Evolutionary conservation across 768 basidiomycete species (phyloP).

Genomic region (Chalciporus chontae): DNA sequence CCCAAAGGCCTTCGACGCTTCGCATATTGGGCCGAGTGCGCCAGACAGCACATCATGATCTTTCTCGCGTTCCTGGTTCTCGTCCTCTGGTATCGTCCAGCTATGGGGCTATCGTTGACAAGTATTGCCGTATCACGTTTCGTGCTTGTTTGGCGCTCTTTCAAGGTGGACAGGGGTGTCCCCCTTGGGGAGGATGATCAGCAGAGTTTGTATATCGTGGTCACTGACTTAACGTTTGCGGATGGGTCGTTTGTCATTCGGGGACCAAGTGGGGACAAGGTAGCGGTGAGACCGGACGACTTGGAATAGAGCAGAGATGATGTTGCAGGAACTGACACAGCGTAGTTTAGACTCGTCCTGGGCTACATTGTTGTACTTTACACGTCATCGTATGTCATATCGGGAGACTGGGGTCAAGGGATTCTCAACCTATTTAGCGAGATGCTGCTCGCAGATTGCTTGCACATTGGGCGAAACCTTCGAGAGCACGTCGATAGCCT

Average conservation of each 20-base stretch:
- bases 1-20: conserved; percentile 34
- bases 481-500: no score
- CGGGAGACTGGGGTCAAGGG: not conserved
- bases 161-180: conserved; percentile 20
- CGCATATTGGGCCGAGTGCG: conserved; percentile 36
- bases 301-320: no score
- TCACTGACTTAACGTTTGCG: conserved; percentile 15
- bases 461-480: no score
- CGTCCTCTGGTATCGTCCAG: conserved; percentile 17
- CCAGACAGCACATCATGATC: conserved; percentile 31
- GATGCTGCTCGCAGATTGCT: no score
- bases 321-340: not conserved
- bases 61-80: conserved; percentile 25
- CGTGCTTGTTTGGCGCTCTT: conserved; percentile 27
- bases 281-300: no score
- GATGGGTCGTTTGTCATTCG: conserved; percentile 1
- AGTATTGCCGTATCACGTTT: conserved; percentile 18
- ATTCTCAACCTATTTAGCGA: no score
- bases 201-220: conserved; percentile 33
- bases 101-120: conserved; percentile 21
- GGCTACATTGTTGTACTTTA: not conserved
- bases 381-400: not conserved
- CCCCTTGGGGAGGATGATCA: conserved; percentile 32
- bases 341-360: not conserved
- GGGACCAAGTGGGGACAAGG: not conserved